Base-by-base conservation (phyloP, 2,329 filamentous ascomycete genomes). In the Cercospora janseana region DNA sequence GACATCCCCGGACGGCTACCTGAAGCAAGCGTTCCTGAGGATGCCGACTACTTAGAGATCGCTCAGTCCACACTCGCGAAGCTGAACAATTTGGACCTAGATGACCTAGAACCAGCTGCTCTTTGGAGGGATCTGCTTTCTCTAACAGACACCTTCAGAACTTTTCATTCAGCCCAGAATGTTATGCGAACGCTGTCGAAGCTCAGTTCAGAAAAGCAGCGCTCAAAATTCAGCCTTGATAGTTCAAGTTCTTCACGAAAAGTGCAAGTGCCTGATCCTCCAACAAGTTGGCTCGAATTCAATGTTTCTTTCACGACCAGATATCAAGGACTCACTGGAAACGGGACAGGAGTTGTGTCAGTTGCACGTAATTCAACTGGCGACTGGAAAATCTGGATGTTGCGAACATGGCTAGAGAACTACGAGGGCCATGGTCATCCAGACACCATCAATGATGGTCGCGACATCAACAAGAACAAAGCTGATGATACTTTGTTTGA, bases 101-200 rank as follows among this genome's bases (percentile, higher is more conserved):
- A 54, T 12, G 24, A 52, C 26, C 40, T 63, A 4, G 49, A 50
- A 5, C 28, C 49, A 1, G 44, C 52, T 42, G 52, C 48, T 4
- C 52, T 63, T 4, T 83, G 79, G 79, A 71, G 80, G 28, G 81
- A 84, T 59, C 76, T 82, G 46, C 71, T 83, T 3, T 75, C 70
- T 5, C 60, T 83, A 7, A 75, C 77, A 0, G 82, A 79, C 75
- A 73, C 79, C 26, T 71, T 81, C 18, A 77, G 72, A 27, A 83
- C 80, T 0, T 59, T 78, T n/a, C 74, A 76, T 55, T 73, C 75
- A 9, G 61, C 65, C 38, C 56, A 72, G 42, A 69, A 68, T 23
- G 75, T 79, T 35, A 31, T 61, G 44, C 42, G 61, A 66, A 65
- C 56, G 57, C 74, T 58, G 52, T 66, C 70, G 20, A 57, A 67